Evolutionary conservation across 2,329 filamentous ascomycete genomes (phyloP).

Genomic region (Phaeosphaeria sp.): DNA sequence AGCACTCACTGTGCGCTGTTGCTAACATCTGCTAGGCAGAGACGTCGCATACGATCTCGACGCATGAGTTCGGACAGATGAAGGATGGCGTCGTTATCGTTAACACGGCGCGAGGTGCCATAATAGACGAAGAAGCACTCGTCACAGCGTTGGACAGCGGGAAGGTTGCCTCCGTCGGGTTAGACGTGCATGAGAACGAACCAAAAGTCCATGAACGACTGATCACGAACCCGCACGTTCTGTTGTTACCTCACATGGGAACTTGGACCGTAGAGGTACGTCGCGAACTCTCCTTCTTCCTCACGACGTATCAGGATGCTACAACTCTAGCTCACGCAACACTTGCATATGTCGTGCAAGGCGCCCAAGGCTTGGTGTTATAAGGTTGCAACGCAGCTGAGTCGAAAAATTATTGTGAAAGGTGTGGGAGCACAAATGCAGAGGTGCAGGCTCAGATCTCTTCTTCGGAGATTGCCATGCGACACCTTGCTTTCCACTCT

Average conservation of each 20-base stretch:
- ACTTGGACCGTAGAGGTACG: slow-evolving; percentile 74
- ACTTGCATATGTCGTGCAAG: neutral
- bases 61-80: slow-evolving; percentile 75
- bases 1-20: neutral
- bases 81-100: slow-evolving; percentile 78
- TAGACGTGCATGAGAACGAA: slow-evolving; percentile 86
- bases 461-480: slow-evolving; percentile 2
- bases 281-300: slow-evolving; percentile 1
- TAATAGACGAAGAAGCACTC: slow-evolving; percentile 82
- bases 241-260: slow-evolving; percentile 85
- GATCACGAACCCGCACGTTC: slow-evolving; percentile 71
- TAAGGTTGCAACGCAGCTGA: slow-evolving; percentile 2
- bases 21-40: slow-evolving; percentile 50
- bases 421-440: slow-evolving; percentile 9
- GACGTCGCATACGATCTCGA: slow-evolving; percentile 79
- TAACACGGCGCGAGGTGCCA: slow-evolving; percentile 82
- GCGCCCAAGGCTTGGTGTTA: neutral
- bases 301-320: neutral
- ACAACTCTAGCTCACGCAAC: neutral
- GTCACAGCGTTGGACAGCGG: slow-evolving; percentile 75
- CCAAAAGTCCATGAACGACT: slow-evolving; percentile 69
- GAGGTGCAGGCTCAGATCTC: neutral
- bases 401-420: slow-evolving; percentile 2
- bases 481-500: slow-evolving; percentile 12
- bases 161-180: slow-evolving; percentile 72